A percentile compares a stretch with the other conserved stretches of the same genome.
Conservation (phyloP, 164 flowering plant genomes). For the Malania oleifera region DNA sequence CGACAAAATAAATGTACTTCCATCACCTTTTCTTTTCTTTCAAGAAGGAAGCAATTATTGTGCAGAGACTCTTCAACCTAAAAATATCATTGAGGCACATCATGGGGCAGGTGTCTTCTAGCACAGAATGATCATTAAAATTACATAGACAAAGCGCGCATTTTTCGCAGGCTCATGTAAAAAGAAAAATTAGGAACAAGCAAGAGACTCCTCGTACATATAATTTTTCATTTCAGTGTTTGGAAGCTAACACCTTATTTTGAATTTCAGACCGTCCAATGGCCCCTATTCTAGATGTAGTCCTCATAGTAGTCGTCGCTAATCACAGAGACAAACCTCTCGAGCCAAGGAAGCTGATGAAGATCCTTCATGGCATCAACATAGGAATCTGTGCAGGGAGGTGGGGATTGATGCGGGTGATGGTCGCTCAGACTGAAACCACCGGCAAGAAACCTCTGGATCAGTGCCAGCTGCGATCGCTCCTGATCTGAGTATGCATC, state of each 20-base stretch:
- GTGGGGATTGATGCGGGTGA: conserved; percentile 65
- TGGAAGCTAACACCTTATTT: conserved; percentile 1
- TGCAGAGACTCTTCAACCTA: not conserved
- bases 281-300: conserved; percentile 28
- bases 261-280: not conserved
- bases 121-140: conserved; percentile 2
- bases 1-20: too few relatives aligned
- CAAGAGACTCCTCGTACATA: conserved; percentile 10
- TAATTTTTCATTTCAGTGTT: conserved; percentile 1
- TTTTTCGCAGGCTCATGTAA: not conserved
- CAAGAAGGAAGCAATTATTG: conserved; percentile 12
- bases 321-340: conserved; percentile 89
- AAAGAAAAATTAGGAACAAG: conserved; percentile 13
- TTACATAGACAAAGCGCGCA: too few relatives aligned
- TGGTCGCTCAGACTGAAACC: conserved; percentile 77
- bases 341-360: conserved; percentile 97
- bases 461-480: conserved; percentile 75
- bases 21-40: conserved; percentile 4
- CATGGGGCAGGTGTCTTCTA: conserved; percentile 5
- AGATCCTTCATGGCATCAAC: conserved; percentile 87
- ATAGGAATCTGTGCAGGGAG: conserved; percentile 75
- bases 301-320: conserved; percentile 88
- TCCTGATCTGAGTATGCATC: conserved; percentile 90
- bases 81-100: not conserved
- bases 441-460: conserved; percentile 85